Evolutionary conservation across 441 rosid genomes (phyloP), one percentile per base, ranked within the genome.

Genomic region (Flueggea neowawraea): DNA sequence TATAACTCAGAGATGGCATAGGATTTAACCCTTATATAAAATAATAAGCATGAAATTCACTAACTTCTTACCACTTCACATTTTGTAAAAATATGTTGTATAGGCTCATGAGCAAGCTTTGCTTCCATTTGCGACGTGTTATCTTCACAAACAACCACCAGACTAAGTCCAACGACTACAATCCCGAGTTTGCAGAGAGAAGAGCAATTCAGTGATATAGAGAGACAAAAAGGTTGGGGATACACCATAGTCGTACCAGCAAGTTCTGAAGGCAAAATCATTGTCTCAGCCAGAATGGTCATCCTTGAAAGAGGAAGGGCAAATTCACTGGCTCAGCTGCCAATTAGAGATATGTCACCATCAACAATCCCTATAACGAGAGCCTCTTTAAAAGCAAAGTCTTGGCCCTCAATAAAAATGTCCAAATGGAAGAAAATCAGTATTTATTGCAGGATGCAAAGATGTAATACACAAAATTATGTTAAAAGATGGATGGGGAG

Each of bases 31-130:
- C n/a, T n/a, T 22, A 22, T 22, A 22, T 22, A 22, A 22, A 22
- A 22, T 22, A 2, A 22, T 22, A 22, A 22, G 28, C 28, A 22
- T 22, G 28, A 22, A 22, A 0, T 22, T 22, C 28, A 58, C 22
- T 48, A 32, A 8, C 55, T 67, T 68, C 82, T 86, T 77, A 89
- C 98, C 91, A 87, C 93, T 68, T 83, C 86, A 57, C 67, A 79
- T 71, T 78, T 79, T 80, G 76, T 55, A 70, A 86, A 81, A 55
- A 80, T 55, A 52, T 61, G 72, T 57, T 72, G 82, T 48, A 84
- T 68, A 67, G 79, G 68, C 63, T 69, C 71, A 49, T 74, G 39
- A 57, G 70, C n/a, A 62, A 58, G 63, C 69, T 80, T 72, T 65
- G 68, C 75, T 76, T 74, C 75, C 33, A 39, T 49, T 31, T 54